Evolutionary conservation across 768 basidiomycete genomes (phyloP), one percentile per base, ranked within the genome.

Genomic region (Tulasnella sp.): DNA sequence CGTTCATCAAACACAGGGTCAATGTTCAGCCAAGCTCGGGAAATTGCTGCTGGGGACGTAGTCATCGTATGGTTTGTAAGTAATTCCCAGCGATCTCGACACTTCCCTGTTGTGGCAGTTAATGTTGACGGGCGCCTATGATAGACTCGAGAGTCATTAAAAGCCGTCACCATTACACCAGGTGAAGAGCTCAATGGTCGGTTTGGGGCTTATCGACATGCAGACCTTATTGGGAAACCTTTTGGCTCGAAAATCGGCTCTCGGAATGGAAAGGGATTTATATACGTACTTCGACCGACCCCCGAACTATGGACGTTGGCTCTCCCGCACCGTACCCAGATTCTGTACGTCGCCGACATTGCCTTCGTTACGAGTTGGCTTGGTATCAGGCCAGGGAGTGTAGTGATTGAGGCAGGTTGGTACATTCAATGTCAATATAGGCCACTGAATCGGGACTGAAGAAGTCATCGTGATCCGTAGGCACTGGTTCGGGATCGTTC

Each of bases 271-370:
- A 90, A 89, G 76, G 97, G 97, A n/a, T 98, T 96, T 88, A 88
- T 98, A 56, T 93, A 97, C 83, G 87, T 98, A 81, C 90, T 99
- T 21, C 90, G 96, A 14, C 98, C 97, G 2, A 98, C 97, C 0
- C 97, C 97, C 1, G 97, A 99, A 84, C 90, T 99, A 36, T 99
- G 98, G 98, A 98, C 98, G 0, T 89, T 96, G 83, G 96, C 97
- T 0, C 89, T 99, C 12, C 97, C 97, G 0, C 98, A 99, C 86
- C 91, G 98, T 71, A 99, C 98, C 0, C 98, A 99, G 86, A 99
- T 99, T 83, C 89, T 99, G 34, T 99, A 99, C 86, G 88, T 96
- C 81, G 95, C 97, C 4, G 98, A 99, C 84, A 99, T 99, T 81
- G 92, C 97, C 5, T 97, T 97, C 85, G 93, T 99, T 85, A 92